phyloP scores from a whole-genome alignment of 805 yeast genomes.

The Nakazawaea wickerhamii region DNA sequence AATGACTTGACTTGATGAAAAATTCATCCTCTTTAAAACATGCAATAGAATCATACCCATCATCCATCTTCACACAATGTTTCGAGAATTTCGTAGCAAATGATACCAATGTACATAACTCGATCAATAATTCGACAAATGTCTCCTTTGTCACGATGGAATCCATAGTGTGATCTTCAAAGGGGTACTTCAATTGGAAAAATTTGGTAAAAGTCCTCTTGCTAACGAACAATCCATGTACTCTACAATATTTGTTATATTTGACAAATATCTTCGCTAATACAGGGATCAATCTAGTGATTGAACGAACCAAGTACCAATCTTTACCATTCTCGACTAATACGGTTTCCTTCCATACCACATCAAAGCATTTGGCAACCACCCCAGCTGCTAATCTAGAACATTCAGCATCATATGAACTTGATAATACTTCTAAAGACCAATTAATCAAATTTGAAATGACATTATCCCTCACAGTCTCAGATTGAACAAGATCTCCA shows the following conservation, averaged over 20 bases:
- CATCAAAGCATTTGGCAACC: conserved; percentile 36
- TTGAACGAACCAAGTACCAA: conserved; percentile 36
- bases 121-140: conserved; percentile 68
- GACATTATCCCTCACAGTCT: conserved; percentile 31
- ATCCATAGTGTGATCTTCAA: conserved; percentile 60
- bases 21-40: conserved; percentile 34
- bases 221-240: conserved; percentile 43
- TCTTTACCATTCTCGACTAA: conserved; percentile 21
- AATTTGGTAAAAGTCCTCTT: conserved; percentile 61
- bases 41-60: conserved; percentile 38
- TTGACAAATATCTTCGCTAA: conserved; percentile 46
- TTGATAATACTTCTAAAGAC: conserved; percentile 52
- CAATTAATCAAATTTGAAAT: conserved; percentile 44
- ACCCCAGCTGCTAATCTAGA: conserved; percentile 60
- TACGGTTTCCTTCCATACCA: conserved; percentile 20
- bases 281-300: conserved; percentile 50
- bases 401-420: conserved; percentile 50
- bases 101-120: conserved; percentile 57
- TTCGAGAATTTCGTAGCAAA: conserved; percentile 48
- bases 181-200: conserved; percentile 68
- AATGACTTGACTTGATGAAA: conserved; percentile 22
- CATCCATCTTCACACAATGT: conserved; percentile 30
- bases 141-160: conserved; percentile 65
- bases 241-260: conserved; percentile 44
- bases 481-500: conserved; percentile 29